Base-by-base conservation (phyloP, 2,329 filamentous ascomycete species). In the Botryotinia convoluta region DNA sequence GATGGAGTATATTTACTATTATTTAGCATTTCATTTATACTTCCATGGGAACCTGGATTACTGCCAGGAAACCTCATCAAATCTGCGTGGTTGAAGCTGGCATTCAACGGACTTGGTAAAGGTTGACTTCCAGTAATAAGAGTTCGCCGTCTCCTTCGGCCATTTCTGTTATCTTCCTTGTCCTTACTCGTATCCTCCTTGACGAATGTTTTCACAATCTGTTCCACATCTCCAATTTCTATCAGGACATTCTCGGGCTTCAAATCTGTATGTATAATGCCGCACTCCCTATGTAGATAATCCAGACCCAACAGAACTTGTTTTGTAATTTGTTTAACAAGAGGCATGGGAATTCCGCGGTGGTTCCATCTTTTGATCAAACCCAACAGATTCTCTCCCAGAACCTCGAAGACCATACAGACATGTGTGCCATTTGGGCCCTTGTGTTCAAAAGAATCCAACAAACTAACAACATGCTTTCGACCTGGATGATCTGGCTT, bases 321-420 rank as follows among this genome's bases (percentile, higher is more conserved):
- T 84, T 98, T 98, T 44, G 96, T 97, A 83, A 99, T 99, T 83
- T 98, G 96, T 86, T 98, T 98, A 82, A 98, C 96, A 22, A 99
- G 87, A 26, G 93, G 89, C 91, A 97, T 97, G 61, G 96, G 96
- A 74, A 99, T 98, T 67, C 96, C 96, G 74, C 96, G 90, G 83
- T 98, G 96, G 82, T 98, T 98, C 95, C 95, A 98, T 79, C 93
- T 91, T 89, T 98, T 98, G 87, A 99, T 98, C 81, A 99, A 84
- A 39, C 96, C 95, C 71, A 98, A 85, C 76, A 98, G 84, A 81
- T 98, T 98, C 87, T 98, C 95, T 71, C 96, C 96, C 73, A 99
- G 84, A 5, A 99, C 96, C 83, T 99, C 96, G 79, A 99, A 99
- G 12, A 99, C 96, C 95, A 99, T 98, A 86, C 96, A 99, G 74